Conservation (phyloP, 2,329 filamentous ascomycete species). For the Xylariaceae sp. region DNA sequence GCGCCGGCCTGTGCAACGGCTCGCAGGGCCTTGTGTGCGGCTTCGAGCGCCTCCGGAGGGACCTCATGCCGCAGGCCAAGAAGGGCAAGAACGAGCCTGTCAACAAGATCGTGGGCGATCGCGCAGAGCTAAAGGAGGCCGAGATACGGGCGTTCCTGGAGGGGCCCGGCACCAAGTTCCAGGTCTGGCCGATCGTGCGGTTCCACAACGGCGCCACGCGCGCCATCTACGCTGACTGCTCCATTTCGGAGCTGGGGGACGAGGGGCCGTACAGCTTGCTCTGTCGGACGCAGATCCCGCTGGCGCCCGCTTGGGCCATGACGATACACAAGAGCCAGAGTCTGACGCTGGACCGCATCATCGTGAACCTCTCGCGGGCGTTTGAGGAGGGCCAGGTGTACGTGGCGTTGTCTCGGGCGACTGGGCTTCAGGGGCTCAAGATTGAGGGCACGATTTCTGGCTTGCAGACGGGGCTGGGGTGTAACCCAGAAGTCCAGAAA, state of each 20-base stretch:
- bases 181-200: conserved; percentile 45
- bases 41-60: conserved; percentile 33
- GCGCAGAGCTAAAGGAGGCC: conserved; percentile 31
- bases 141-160: conserved; percentile 36
- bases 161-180: conserved; percentile 20
- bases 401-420: conserved; percentile 57
- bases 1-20: conserved; percentile 40
- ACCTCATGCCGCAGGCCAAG: conserved; percentile 23
- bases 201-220: conserved; percentile 44
- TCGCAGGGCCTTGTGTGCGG: conserved; percentile 41
- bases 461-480: conserved; percentile 25
- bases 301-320: conserved; percentile 58
- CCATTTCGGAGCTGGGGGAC: conserved; percentile 42
- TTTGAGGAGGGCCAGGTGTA: conserved; percentile 60
- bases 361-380: conserved; percentile 45
- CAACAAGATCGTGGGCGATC: conserved; percentile 29
- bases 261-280: conserved; percentile 42
- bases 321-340: conserved; percentile 62
- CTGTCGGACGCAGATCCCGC: conserved; percentile 56
- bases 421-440: conserved; percentile 43
- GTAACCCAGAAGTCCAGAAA: conserved; percentile 29
- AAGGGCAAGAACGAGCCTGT: conserved; percentile 11
- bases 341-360: conserved; percentile 56
- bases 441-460: conserved; percentile 26
- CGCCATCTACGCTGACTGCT: conserved; percentile 49